Evolutionary conservation across 2,329 filamentous ascomycete genomes (phyloP), one percentile per base, ranked within the genome.

Genomic region (Coleophoma crateriformis): DNA sequence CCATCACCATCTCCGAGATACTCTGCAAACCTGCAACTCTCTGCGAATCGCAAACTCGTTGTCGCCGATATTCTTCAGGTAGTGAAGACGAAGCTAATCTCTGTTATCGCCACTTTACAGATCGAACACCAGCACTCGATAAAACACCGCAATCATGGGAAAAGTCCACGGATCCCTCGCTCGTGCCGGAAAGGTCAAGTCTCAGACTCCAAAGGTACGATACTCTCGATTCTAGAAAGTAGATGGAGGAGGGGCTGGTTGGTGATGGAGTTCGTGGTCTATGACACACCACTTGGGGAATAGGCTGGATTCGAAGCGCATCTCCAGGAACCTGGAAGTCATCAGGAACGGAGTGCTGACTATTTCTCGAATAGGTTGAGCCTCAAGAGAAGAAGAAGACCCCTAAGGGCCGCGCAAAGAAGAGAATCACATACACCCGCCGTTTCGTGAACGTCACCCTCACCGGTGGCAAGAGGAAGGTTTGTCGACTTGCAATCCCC

Each of bases 401-500:
- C 66, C 90, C 92, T 71, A 96, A 96, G 85, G 92, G 92, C 71
- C 90, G 92, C 71, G 92, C 92, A 65, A 90, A 94, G 79, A 97
- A 97, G 90, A 85, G 92, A 70, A 85, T 95, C 73, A 85, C 83
- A 74, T 96, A 96, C 84, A 96, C 90, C 66, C 88, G 92, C 73
- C 90, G 92, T 69, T 97, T 97, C 81, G 91, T 97, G 65, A 96
- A 97, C 78, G 90, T 97, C 71, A 94, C 89, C 69, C 82, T 96
- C 77, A 95, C 91, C 62, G 91, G 90, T 75, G 92, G 92, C 79
- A 97, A 97, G 91, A 83, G 92, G 76, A 96, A 96, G 90, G 90
- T 94, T 74, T 69, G 77, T 60, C 54, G 8, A 27, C 27, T 27
- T 7, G 27, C 27, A 27, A 27, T 27, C 6, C 8, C 8, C 27